phyloP scores from a whole-genome alignment of 2,329 filamentous ascomycete genomes.

The Sarocladium brachiariae region DNA sequence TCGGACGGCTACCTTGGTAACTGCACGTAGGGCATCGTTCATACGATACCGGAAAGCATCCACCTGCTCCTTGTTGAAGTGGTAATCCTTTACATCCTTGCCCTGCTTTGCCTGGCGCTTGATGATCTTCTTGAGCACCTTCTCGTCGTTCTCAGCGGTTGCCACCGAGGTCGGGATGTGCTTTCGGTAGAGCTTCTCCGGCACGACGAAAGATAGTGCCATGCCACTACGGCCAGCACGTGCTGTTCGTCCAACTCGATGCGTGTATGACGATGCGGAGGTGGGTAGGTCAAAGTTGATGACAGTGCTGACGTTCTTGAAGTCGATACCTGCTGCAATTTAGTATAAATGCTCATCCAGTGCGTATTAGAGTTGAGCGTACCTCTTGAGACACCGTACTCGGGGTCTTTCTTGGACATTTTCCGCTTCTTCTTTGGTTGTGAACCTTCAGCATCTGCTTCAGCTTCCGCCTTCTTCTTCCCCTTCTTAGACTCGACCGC shows the following conservation, averaged over 20 bases:
- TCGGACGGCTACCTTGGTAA: slow-evolving; percentile 82
- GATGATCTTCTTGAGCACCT: slow-evolving; percentile 71
- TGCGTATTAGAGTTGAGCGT: slow-evolving; percentile 11
- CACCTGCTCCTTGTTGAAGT: slow-evolving; percentile 90
- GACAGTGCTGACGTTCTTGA: slow-evolving; percentile 88
- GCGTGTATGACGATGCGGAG: slow-evolving; percentile 88
- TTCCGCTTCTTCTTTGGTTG: slow-evolving; percentile 55
- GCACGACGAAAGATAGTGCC: slow-evolving; percentile 91
- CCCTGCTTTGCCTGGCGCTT: slow-evolving; percentile 72
- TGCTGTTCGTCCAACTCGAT: slow-evolving; percentile 89
- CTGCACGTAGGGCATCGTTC: slow-evolving; percentile 82
- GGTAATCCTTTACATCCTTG: slow-evolving; percentile 80
- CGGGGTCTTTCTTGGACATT: slow-evolving; percentile 62
- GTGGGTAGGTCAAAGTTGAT: slow-evolving; percentile 95
- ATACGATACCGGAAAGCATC: slow-evolving; percentile 93
- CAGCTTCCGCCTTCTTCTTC: slow-evolving; percentile 19
- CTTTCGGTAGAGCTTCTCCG: slow-evolving; percentile 73
- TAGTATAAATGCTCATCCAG: slow-evolving; percentile 13
- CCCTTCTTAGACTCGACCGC: slow-evolving; percentile 18
- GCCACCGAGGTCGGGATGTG: slow-evolving; percentile 79
- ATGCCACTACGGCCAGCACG: slow-evolving; percentile 88
- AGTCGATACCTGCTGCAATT: slow-evolving; percentile 61
- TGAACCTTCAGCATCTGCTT: slow-evolving; percentile 6
- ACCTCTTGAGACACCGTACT: slow-evolving; percentile 91
- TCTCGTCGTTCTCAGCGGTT: slow-evolving; percentile 75